These are phyloP conservation scores for Pontederia paniculata DNA, from an alignment of 176 grass and related monocot species.

Conservation along the genomic window DNA sequence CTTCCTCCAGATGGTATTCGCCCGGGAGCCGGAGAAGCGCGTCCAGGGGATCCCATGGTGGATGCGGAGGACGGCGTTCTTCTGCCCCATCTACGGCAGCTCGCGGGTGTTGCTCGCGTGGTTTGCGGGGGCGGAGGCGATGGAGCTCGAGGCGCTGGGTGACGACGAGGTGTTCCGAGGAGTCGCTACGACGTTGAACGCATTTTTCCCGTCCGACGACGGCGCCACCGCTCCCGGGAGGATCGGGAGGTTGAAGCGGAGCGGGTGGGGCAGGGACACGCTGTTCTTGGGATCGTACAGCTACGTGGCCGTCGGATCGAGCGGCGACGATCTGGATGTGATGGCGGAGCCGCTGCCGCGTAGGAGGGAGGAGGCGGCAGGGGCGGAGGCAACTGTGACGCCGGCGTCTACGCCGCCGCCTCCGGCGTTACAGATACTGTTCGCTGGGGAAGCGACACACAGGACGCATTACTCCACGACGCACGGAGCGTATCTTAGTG, in stretches of 20 bases:
- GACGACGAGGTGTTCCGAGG: conserved; percentile 50
- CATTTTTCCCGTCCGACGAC: conserved; percentile 22
- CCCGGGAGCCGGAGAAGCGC: background rate
- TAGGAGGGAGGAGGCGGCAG: background rate
- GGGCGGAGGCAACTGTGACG: background rate
- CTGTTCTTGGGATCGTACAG: conserved; percentile 83
- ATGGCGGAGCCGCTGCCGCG: conserved; percentile 76
- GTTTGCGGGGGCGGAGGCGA: conserved; percentile 68
- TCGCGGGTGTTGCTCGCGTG: conserved; percentile 63
- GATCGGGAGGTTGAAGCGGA: conserved; percentile 44
- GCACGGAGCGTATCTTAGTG: conserved; percentile 77
- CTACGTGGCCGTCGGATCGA: conserved; percentile 70
- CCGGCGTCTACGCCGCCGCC: background rate
- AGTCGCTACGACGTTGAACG: conserved; percentile 31
- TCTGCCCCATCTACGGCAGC: conserved; percentile 45
- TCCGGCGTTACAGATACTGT: conserved; percentile 38
- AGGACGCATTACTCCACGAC: conserved; percentile 76
- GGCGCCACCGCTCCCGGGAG: background rate
- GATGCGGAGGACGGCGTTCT: conserved; percentile 58
- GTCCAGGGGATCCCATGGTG: conserved; percentile 51
- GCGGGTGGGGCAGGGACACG: conserved; percentile 53
- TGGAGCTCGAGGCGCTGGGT: conserved; percentile 54
- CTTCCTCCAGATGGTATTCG: conserved; percentile 41
- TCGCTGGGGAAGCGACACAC: conserved; percentile 91
- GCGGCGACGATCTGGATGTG: conserved; percentile 51